Evolutionary conservation across 805 yeast genomes (phyloP), one percentile per base, ranked within the genome.

Genomic region (Candida nanaspora): DNA sequence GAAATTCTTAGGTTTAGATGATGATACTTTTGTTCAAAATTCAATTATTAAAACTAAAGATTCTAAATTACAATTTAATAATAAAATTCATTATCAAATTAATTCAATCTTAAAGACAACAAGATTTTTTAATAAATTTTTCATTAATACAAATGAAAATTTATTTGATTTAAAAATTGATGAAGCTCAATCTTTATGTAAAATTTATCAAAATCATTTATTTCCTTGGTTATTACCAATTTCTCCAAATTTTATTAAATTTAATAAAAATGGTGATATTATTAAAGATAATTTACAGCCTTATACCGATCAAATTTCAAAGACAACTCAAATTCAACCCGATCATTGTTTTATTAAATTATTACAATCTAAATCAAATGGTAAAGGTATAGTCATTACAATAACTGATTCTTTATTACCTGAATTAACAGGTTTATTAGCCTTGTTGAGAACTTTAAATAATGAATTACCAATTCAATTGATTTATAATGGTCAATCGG

Each of bases 351-450:
- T 57, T 40, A 39, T 63, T 19, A 59, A 59, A 38, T 48, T 43
- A 5, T 41, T 63, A 25, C 60, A 61, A 31, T 34, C 45, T 5
- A 45, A 55, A 27, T 45, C 62, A 29, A 57, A 58, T 13, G 79
- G 78, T 3, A 59, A 57, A 44, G 86, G 86, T 3, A 70, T 78
- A 20, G 82, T 76, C 2, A 53, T 79, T 4, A 70, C 81, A 2
- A 71, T 73, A 1, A 52, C 70, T 15, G 70, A 76, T 42, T 55
- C 56, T 14, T 68, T 72, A 42, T 60, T 64, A 14, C 61, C 65
- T 20, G 82, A 77, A 41, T 49, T 74, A 29, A 57, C 66, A n/a
- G 72, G 71, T 39, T 56, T 78, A 27, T 61, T 78, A 3, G 50
- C 76, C 13, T 59, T 76, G 1, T 56, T 79, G 25, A 58, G 84